Base-by-base conservation (phyloP, 768 basidiomycete species). In the Cantharellus cinnabarinus region DNA sequence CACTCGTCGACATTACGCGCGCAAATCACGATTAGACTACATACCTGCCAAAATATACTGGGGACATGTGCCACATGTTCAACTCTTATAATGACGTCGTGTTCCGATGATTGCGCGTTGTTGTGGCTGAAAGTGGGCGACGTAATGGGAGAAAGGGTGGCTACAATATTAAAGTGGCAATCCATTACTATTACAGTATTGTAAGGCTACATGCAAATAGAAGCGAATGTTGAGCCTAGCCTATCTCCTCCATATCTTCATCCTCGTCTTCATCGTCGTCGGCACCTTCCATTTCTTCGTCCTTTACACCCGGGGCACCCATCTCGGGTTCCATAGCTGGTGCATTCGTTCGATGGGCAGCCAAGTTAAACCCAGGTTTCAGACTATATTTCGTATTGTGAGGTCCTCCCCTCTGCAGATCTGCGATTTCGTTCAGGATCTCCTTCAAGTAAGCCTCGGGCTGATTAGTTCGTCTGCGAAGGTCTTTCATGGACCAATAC, bases 401-500 rank as follows among this genome's bases (percentile, higher is more conserved):
- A 4, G 60, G 59, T 4, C 70, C 70, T 1, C 65, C 63, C 38
- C 63, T 64, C 20, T 65, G 62, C 50, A 66, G 63, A 29, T 60
- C 56, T 2, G 65, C 71, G 34, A 70, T 65, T n/a, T 67, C 64
- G 39, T 38, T 20, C 41, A 71, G 60, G 4, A 66, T 61, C 58
- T 69, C 69, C 57, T 67, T 68, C 10, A 71, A 63, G 59, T 68
- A 70, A 3, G 62, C 62, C 53, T 68, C 67, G 2, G 69, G 67
- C 39, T 71, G 69, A 42, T 64, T 56, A 29, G 67, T 64, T 55
- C 64, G 62, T 42, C 67, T 64, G 42, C 64, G 66, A 56, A 69
- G 63, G 3, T 62, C 61, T 61, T 68, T 68, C 52, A 69, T 58
- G 29, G 64, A 60, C 72, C 71, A 74, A 64, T 73, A 73, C 4